A percentile compares a stretch with the other conserved stretches of the same genome.
These are phyloP conservation scores for Pythium angustatum DNA, from an alignment of 352 stramenopile genomes.

Conservation along the genomic window DNA sequence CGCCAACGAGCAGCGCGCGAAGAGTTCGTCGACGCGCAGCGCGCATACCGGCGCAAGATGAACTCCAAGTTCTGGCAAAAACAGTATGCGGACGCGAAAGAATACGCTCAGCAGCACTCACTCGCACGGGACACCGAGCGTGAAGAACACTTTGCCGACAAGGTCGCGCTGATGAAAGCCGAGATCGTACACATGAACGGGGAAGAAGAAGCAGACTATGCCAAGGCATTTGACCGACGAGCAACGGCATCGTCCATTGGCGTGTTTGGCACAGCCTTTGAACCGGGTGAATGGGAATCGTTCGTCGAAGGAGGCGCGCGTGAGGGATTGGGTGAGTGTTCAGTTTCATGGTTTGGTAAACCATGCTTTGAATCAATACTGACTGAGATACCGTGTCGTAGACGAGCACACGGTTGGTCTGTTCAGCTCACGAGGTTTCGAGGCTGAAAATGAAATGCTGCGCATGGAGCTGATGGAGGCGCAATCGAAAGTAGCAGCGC, in stretches of 20 bases:
- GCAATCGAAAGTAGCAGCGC: constrained; percentile 46
- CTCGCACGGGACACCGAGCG: constrained; percentile 22
- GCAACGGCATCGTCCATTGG: constrained; percentile 48
- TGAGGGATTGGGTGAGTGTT: constrained; percentile 49
- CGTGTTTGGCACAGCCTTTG: constrained; percentile 54
- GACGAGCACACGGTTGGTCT: constrained; percentile 57
- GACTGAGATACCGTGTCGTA: constrained; percentile 6
- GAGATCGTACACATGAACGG: constrained; percentile 41
- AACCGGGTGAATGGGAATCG: constrained; percentile 60
- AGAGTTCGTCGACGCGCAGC: constrained; percentile 29
- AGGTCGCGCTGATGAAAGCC: constrained; percentile 37
- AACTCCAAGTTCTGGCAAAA: constrained; percentile 77
- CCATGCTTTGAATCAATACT: neutral
- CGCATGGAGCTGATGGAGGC: constrained; percentile 54
- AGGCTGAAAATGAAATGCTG: constrained; percentile 49
- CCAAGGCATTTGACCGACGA: constrained; percentile 22
- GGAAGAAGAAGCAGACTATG: constrained; percentile 34
- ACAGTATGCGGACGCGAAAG: constrained; percentile 48
- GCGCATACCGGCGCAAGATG: constrained; percentile 42
- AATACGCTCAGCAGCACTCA: constrained; percentile 51
- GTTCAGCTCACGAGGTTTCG: constrained; percentile 42
- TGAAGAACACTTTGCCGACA: constrained; percentile 28
- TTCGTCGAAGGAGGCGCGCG: constrained; percentile 42
- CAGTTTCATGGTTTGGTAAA: neutral
- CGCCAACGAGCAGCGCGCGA: constrained; percentile 21